Evolutionary conservation across 1,139 yeast species (phyloP), one percentile per base, ranked within the genome.

Genomic region (Pichia inconspicua): DNA sequence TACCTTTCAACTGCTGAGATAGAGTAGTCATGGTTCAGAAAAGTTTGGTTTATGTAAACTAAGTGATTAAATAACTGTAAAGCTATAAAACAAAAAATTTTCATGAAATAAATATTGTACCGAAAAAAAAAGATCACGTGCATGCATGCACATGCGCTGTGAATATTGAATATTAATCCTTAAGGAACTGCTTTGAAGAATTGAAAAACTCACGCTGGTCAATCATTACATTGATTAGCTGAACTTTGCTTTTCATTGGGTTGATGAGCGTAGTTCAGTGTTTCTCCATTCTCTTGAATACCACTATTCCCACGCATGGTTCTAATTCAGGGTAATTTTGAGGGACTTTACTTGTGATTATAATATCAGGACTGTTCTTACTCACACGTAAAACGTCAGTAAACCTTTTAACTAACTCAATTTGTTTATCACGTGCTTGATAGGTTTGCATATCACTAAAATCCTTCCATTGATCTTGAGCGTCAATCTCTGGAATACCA

Each of bases 1-100:
- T 81, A 43, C 76, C 79, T 58, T 86, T 77, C 61, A 92, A 75
- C 74, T 92, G 98, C 53, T 80, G 80, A 42, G 92, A 86, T 70
- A 92, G 79, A 42, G 90, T 80, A n/a, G 64, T 51, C 65, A 61
- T 61, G 4, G 31, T 10, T 12, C 5, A 9, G 22, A 22, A 34
- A 34, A 5, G 19, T 15, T 14, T 10, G 12, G n/a, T 11, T 10
- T 30, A 30, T 11, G 5, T 12, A 30, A 30, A 14, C 4, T 12
- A 30, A 30, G 6, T 11, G 14, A 12, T 30, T 10, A 3, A 30
- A 14, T 12, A 30, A 10, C 9, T 30, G n/a, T 30, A 32, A 32
- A 32, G 6, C n/a, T 32, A 4, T 17, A 15, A 15, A 35, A 15
- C 15, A 15, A 8, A 35, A 35, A 30, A 30, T 30, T 30, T 30